Base-by-base conservation (phyloP, 148 eudicot genomes). In the Vaccinium macrocarpon region DNA sequence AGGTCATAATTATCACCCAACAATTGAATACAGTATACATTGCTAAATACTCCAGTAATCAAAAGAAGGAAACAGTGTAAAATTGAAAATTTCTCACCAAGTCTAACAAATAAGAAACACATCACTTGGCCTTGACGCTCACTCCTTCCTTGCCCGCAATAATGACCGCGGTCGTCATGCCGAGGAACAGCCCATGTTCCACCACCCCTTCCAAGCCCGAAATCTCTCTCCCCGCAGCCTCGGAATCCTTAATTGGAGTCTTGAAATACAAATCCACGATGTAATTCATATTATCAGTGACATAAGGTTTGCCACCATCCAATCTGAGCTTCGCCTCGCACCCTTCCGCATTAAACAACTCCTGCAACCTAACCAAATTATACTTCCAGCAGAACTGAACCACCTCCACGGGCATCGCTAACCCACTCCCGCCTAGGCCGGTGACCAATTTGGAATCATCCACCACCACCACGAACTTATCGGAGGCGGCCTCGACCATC, bases 321-420 rank as follows among this genome's bases (percentile, higher is more conserved):
- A 97, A 73, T 86, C 98, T 93, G 83, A 97, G 87, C 87, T 91
- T 97, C 1, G 98, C 99, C 9, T 93, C 98, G 70, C 90, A 87
- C 49, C 92, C 94, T 46, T 91, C 88, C 35, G 89, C 94, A 86
- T 88, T 90, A 61, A 97, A 97, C 68, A 97, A 49, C 46, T 91
- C 95, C 84, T 90, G 89, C 72, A 94, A 85, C 70, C 99, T 90
- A 2, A 85, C 84, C 86, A 93, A 78, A 87, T 97, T 97, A 55
- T 97, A 95, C 75, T 97, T 95, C 99, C 98, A 97, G 74, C 97
- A 97, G 83, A 97, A 95, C 61, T 93, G 96, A 49, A 97, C 98
- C 18, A 95, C 98, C 77, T 97, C 98, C 35, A 95, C 97, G 15
- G 98, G 99, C 99, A 95, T 95, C 13, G 99, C 98, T 48, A 97